phyloP scores from a whole-genome alignment of 345 rosid species.

The Heritiera fomes region DNA sequence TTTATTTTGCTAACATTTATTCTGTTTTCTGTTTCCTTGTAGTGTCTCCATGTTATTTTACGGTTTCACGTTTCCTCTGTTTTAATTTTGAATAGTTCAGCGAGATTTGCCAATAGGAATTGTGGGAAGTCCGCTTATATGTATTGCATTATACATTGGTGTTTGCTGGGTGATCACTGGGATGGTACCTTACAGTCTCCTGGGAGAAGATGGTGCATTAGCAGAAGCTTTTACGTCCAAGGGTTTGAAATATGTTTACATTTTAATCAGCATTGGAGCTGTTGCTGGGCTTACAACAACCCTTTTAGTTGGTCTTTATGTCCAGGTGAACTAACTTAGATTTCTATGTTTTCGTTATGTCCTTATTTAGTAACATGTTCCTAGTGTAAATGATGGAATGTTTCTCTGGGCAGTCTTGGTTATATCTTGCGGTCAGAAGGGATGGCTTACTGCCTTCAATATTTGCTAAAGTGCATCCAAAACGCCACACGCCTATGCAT shows the following conservation, averaged over 20 bases:
- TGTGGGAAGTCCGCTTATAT: slow-evolving; percentile 83
- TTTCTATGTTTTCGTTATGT: slow-evolving; percentile 13
- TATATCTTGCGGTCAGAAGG: slow-evolving; percentile 92
- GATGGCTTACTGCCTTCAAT: slow-evolving; percentile 90
- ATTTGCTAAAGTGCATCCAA: slow-evolving; percentile 83
- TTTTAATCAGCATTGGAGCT: slow-evolving; percentile 88
- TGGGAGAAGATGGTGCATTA: slow-evolving; percentile 91
- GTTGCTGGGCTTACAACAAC: slow-evolving; percentile 97
- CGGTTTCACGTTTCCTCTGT: slow-evolving; percentile 12
- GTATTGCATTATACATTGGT: slow-evolving; percentile 68
- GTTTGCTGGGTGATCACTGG: slow-evolving; percentile 96
- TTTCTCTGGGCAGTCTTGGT: slow-evolving; percentile 69
- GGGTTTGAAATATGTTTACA: slow-evolving; percentile 80
- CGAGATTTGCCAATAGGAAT: slow-evolving; percentile 87
- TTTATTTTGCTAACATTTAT: not conserved
- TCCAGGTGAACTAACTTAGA: slow-evolving; percentile 64
- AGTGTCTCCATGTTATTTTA: not conserved
- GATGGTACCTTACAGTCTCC: slow-evolving; percentile 76
- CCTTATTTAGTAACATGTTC: slow-evolving; percentile 16
- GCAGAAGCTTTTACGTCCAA: slow-evolving; percentile 78
- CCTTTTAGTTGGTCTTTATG: slow-evolving; percentile 94
- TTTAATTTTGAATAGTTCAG: slow-evolving; percentile 45
- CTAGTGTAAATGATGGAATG: slow-evolving; percentile 24
- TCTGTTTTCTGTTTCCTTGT: not conserved
- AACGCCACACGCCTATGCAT: slow-evolving; percentile 77